A percentile compares a stretch with the other conserved stretches of the same genome.
phyloP scores from a whole-genome alignment of 148 eudicot genomes.

The Cornus kousa region DNA sequence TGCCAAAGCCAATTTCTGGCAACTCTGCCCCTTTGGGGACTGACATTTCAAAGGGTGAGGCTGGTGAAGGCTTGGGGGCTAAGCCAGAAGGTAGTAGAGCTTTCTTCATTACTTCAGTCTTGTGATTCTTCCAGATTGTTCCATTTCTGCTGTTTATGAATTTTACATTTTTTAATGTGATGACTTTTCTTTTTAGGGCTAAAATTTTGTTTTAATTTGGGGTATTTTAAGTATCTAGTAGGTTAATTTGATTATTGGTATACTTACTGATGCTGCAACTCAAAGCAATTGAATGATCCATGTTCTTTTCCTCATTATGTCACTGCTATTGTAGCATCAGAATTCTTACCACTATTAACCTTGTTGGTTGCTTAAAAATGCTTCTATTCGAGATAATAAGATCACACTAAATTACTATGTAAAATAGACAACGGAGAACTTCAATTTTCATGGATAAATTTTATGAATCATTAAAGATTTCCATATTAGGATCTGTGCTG shows the following conservation, averaged over 20 bases:
- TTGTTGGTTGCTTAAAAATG: too few species aligned
- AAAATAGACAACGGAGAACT: neutral
- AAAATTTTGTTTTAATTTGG: neutral
- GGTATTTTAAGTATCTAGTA: neutral
- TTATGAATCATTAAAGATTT: neutral
- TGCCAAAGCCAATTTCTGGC: neutral
- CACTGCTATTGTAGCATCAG: too few species aligned
- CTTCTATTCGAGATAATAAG: too few species aligned
- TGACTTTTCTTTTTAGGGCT: neutral
- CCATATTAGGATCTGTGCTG: neutral
- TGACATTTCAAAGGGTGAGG: neutral
- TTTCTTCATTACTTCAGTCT: neutral
- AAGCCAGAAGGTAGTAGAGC: conserved; percentile 24
- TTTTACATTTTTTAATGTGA: too few species aligned
- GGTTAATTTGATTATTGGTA: too few species aligned
- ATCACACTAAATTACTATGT: too few species aligned
- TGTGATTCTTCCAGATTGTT: neutral
- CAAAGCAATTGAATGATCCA: neutral
- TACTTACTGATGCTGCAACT: too few species aligned
- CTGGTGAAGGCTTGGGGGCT: conserved; percentile 12
- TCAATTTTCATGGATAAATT: neutral
- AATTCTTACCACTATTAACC: too few species aligned
- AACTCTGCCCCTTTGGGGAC: neutral
- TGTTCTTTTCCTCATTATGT: too few species aligned
- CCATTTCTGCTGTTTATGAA: too few species aligned